Percentiles rank a stretch among this genome's conserved stretches.
phyloP scores from a whole-genome alignment of 805 yeast genomes.

The Wickerhamomyces sydowiorum region DNA sequence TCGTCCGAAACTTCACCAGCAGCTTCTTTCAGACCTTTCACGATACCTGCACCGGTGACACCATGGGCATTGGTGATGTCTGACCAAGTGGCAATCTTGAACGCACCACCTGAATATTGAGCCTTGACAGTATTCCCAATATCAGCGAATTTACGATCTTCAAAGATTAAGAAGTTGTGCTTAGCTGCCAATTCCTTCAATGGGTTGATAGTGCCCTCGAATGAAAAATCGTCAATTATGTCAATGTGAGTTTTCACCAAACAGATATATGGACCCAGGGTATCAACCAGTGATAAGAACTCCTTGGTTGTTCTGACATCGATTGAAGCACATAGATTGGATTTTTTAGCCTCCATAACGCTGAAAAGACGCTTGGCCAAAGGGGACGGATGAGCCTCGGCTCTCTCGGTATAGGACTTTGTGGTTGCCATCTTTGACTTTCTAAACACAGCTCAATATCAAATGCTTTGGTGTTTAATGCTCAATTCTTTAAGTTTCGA shows the following conservation, averaged over 20 bases:
- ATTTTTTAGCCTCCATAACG: constrained; percentile 72
- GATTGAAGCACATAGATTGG: constrained; percentile 91
- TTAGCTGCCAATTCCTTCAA: constrained; percentile 66
- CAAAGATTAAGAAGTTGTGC: constrained; percentile 87
- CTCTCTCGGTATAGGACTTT: constrained; percentile 60
- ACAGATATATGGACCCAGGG: constrained; percentile 87
- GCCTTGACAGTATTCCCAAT: constrained; percentile 96
- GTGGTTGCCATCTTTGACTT: constrained; percentile 16
- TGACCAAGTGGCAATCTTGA: constrained; percentile 88
- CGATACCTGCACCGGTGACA: constrained; percentile 92
- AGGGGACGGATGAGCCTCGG: constrained; percentile 64
- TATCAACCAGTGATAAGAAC: constrained; percentile 64
- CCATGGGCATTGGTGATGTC: constrained; percentile 98
- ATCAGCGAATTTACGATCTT: constrained; percentile 97
- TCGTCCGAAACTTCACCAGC: constrained; percentile 59
- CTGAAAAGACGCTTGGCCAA: constrained; percentile 70
- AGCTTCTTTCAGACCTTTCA: constrained; percentile 80
- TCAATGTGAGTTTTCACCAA: constrained; percentile 93
- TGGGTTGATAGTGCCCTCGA: constrained; percentile 75
- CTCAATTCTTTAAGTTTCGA: neutral
- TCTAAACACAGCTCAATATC: too few species aligned
- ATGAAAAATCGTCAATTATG: constrained; percentile 81
- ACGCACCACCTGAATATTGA: constrained; percentile 88
- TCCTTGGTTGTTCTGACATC: constrained; percentile 83
- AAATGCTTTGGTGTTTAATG: too few species aligned